Base-by-base conservation (phyloP, 768 basidiomycete genomes). In the Sarcodon sp. region DNA sequence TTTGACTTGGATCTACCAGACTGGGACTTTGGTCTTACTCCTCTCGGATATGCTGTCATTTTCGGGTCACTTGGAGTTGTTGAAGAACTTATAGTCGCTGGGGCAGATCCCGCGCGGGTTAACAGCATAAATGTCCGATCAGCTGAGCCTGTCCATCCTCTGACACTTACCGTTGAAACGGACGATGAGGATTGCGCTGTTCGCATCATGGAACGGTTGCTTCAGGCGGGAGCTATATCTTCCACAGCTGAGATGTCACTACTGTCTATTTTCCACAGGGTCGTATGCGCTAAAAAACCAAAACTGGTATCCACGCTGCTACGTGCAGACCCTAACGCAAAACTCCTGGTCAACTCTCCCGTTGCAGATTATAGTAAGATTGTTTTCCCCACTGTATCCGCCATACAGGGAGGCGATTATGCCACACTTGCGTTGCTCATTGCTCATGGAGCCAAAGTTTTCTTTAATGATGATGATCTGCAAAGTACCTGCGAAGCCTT, bases 11-110 rank as follows among this genome's bases (percentile, higher is more conserved):
- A 78, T 41, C 63, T 65, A 1, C 47, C 66, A 0, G 79, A 80
- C 56, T 83, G 79, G 79, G 79, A 80, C 55, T 69, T 73, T 48
- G 66, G 68, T 3, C 70, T 76, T 50, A 69, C 72, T 1, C 69
- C 80, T 2, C 64, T 80, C 27, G 62, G 63, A 27, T 75, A 75
- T 54, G 78, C 72, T 3, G 68, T 75, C 38, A 56, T 77, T 4
- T 73, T 64, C 18, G 74, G 67, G 1, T 72, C 73, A 1, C 49
- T 69, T 1, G 56, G 59, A 2, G 66, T 69, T 31, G 58, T 80
- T 3, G 72, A 77, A 8, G 60, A 60, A 1, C 69, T 80, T 11
- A 54, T 80, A 41, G 59, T 56, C 6, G 69, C 64, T 0, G 76
- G 74, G 1, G 74, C 77, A 0, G 70, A 78, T 53, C 62, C 63